Evolutionary conservation across 164 flowering plant genomes (phyloP).

Genomic region (Tetrastigma voinierianum): DNA sequence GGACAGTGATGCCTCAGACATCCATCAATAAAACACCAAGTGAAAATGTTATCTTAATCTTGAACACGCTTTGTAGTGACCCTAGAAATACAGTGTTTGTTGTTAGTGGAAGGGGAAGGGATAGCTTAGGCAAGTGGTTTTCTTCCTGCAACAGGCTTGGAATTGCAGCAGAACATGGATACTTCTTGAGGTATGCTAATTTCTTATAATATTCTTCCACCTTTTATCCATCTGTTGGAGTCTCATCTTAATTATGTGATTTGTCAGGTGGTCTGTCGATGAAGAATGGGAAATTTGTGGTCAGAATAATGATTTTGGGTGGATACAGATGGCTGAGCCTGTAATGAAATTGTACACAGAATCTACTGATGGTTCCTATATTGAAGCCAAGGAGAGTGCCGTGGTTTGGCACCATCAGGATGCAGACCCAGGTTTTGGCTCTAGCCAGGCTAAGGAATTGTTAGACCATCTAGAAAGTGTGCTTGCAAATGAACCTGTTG

Average conservation of each 20-base stretch:
- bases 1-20: conserved; percentile 74
- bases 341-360: conserved; percentile 70
- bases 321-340: conserved; percentile 71
- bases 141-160: conserved; percentile 74
- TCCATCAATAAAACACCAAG: conserved; percentile 67
- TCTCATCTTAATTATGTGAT: not conserved
- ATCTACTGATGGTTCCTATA: conserved; percentile 70
- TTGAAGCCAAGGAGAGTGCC: conserved; percentile 74
- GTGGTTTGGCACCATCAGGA: conserved; percentile 75
- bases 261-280: conserved; percentile 44
- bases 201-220: not conserved
- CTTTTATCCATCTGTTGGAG: not conserved
- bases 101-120: conserved; percentile 79
- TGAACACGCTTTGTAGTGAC: conserved; percentile 58
- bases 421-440: conserved; percentile 73
- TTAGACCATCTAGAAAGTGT: conserved; percentile 76
- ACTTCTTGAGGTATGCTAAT: conserved; percentile 46
- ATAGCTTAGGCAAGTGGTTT: conserved; percentile 68
- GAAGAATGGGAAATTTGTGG: conserved; percentile 56
- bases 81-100: conserved; percentile 56
- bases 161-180: conserved; percentile 84
- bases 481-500: conserved; percentile 75
- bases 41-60: conserved; percentile 49
- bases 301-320: conserved; percentile 46
- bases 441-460: conserved; percentile 71